These are phyloP conservation scores for Exsudoporus floridanus DNA, from an alignment of 1,284 basidiomycete species.

Conservation along the genomic window DNA sequence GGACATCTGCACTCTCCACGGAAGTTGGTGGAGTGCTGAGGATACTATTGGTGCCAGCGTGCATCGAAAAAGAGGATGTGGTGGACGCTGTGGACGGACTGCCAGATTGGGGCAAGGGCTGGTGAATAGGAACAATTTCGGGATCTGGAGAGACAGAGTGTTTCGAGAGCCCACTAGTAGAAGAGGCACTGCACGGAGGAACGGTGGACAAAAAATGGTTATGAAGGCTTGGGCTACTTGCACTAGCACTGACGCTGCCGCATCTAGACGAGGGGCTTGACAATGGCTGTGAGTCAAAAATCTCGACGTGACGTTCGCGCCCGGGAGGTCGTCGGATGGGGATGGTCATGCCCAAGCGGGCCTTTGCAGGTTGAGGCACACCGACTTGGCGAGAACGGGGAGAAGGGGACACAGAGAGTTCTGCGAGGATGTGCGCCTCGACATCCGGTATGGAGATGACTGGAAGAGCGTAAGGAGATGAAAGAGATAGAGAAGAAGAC, in stretches of 20 bases:
- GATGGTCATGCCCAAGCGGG: conserved; percentile 58
- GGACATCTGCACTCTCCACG: conserved; percentile 45
- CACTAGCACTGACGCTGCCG: conserved; percentile 41
- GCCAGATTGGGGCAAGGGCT: conserved; percentile 31
- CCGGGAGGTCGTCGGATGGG: conserved; percentile 46
- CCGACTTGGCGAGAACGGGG: conserved; percentile 71
- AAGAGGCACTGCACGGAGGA: conserved; percentile 5
- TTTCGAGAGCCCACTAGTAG: conserved; percentile 1
- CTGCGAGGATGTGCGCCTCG: conserved; percentile 65
- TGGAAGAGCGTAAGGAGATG: conserved; percentile 31
- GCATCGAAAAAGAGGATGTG: conserved; percentile 50
- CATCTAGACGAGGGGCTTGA: conserved; percentile 55
- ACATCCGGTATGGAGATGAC: conserved; percentile 78
- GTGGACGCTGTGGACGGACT: conserved; percentile 39
- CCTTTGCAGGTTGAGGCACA: conserved; percentile 56
- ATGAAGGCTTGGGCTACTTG: conserved; percentile 35
- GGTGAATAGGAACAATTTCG: conserved; percentile 23
- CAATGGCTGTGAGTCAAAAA: conserved; percentile 75
- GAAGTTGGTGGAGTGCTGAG: conserved; percentile 60
- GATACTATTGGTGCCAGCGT: conserved; percentile 38
- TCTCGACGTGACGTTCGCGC: conserved; percentile 66
- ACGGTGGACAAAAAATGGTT: conserved; percentile 17
- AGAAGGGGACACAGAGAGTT: conserved; percentile 62
- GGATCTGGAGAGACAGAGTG: conserved; percentile 8
- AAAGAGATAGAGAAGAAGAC: conserved; percentile 20